Conservation (phyloP, 2,329 filamentous ascomycete genomes). For the Cladophialophora exuberans region DNA sequence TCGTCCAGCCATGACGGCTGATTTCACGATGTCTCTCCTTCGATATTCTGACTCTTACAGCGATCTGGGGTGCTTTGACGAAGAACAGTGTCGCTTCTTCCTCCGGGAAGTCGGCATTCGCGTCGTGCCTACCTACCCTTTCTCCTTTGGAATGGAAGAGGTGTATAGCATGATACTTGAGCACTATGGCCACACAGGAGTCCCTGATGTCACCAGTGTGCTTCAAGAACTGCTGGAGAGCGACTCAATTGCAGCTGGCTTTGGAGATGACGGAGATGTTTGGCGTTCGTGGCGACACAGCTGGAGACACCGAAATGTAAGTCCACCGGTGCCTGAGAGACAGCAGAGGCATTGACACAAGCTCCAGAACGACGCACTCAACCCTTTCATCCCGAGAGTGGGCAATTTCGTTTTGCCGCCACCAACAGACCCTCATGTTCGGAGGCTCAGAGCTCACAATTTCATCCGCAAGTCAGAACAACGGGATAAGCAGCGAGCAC, state of each 20-base stretch:
- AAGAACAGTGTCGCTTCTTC: constrained; percentile 36
- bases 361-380: constrained; percentile 28
- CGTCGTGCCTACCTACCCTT: constrained; percentile 34
- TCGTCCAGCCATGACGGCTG: constrained; percentile 13
- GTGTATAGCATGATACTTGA: constrained; percentile 32
- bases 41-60: constrained; percentile 12
- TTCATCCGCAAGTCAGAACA: constrained; percentile 23
- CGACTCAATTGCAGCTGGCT: constrained; percentile 29
- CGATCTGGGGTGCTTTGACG: constrained; percentile 33
- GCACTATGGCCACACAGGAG: constrained; percentile 31
- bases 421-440: constrained; percentile 30
- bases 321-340: constrained; percentile 2
- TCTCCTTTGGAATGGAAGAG: constrained; percentile 36
- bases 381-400: constrained; percentile 32
- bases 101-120: constrained; percentile 33
- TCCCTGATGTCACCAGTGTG: constrained; percentile 33
- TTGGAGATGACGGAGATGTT: constrained; percentile 35
- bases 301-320: constrained; percentile 35
- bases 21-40: constrained; percentile 1
- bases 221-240: constrained; percentile 35
- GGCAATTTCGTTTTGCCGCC: constrained; percentile 29
- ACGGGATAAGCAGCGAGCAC: background rate
- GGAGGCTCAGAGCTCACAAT: constrained; percentile 28
- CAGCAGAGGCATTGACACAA: constrained; percentile 6
- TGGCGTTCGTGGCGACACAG: constrained; percentile 36